A percentile compares a stretch with the other conserved stretches of the same genome.
Evolutionary conservation across 2,329 filamentous ascomycete species (phyloP).

Genomic region (Aspergillus alliaceus): DNA sequence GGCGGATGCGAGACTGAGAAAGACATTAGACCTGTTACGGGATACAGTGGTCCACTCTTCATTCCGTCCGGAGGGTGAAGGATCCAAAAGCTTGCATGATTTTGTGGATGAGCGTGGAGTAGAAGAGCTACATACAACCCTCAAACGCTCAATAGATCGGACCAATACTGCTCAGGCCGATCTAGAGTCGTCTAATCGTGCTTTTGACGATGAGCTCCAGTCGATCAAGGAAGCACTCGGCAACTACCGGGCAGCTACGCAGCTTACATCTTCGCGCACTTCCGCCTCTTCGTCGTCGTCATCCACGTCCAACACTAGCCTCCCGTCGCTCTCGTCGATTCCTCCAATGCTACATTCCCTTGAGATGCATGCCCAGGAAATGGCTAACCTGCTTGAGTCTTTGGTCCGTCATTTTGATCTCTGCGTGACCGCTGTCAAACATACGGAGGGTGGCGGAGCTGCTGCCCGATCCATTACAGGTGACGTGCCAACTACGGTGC

Average conservation of each 20-base stretch:
- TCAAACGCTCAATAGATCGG: slow-evolving; percentile 62
- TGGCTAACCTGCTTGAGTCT: slow-evolving; percentile 77
- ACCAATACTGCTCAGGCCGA: slow-evolving; percentile 61
- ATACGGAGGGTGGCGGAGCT: slow-evolving; percentile 78
- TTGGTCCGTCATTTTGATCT: slow-evolving; percentile 88
- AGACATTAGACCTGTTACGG: slow-evolving; percentile 55
- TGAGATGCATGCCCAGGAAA: slow-evolving; percentile 73
- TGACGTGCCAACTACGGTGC: slow-evolving; percentile 57
- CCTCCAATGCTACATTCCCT: slow-evolving; percentile 61
- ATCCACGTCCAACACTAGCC: slow-evolving; percentile 32
- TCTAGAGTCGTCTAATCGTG: slow-evolving; percentile 54
- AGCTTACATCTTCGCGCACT: slow-evolving; percentile 38
- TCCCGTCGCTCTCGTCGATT: slow-evolving; percentile 44
- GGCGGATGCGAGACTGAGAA: slow-evolving; percentile 57
- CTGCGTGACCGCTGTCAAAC: slow-evolving; percentile 85
- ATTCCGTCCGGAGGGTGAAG: slow-evolving; percentile 51
- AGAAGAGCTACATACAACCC: slow-evolving; percentile 55
- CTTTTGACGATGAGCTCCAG: slow-evolving; percentile 73
- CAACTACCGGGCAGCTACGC: slow-evolving; percentile 39
- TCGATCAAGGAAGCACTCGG: slow-evolving; percentile 61
- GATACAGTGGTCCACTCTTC: slow-evolving; percentile 59
- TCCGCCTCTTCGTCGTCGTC: slow-evolving; percentile 36
- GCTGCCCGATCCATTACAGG: slow-evolving; percentile 66
- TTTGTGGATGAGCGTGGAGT: slow-evolving; percentile 66
- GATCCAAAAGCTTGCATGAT: slow-evolving; percentile 61